Evolutionary conservation across 495 filamentous ascomycete species (phyloP), one percentile per base, ranked within the genome.

Genomic region (Lasiosphaeria miniovina): DNA sequence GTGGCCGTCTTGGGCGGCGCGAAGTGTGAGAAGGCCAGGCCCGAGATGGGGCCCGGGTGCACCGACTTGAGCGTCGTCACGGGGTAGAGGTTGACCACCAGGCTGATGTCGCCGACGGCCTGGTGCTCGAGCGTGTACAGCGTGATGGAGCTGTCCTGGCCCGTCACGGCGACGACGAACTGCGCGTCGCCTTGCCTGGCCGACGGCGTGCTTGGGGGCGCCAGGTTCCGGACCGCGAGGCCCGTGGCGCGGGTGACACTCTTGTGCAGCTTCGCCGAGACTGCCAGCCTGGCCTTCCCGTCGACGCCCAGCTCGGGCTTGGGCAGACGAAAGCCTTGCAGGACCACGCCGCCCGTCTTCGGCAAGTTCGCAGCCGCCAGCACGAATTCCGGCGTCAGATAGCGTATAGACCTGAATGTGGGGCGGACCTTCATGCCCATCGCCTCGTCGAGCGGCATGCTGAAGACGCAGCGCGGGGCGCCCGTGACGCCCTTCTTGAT

Each of bases 21-120:
- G 70, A 90, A 90, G 34, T 81, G 79, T 6, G 93, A 93, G 71
- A 96, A 93, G 57, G 82, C 79, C 52, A 96, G 77, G 61, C 87
- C 88, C 4, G 93, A 97, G 71, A 97, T 95, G 60, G 90, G 87
- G 50, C 88, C 83, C 1, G 89, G 84, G 70, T 97, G 94, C 14
- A 91, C 92, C 24, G 86, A 76, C 55, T 81, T 83, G 56, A 94
- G 74, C 36, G 82, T 85, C 12, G 82, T 77, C 70, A 90, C 88
- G 0, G 78, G 72, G 55, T 76, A 76, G 63, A 95, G 80, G 36
- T 81, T 77, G 40, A 76, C 58, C 45, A 87, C 72, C 41, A 83
- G 84, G 46, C 82, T 78, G 54, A 81, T 66, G 35, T 64, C 69
- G 43, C 61, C 68, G 33, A 75, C 64, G 38, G 70, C 62, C 57